Evolutionary conservation across 2,329 filamentous ascomycete species (phyloP).

Genomic region (Penicillium sp.): DNA sequence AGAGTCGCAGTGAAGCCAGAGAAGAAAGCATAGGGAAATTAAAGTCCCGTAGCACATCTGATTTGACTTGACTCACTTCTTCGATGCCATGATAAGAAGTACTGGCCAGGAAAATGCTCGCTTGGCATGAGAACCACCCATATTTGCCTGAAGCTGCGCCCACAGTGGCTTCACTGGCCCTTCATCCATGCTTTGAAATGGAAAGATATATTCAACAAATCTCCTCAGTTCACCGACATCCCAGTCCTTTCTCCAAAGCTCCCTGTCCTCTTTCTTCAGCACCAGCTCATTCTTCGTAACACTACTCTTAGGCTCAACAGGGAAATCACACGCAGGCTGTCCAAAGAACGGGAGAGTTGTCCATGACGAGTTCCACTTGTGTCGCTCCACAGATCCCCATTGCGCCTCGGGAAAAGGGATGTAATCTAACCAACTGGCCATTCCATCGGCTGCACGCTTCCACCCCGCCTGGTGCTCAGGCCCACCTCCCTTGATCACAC

Average conservation of each 20-base stretch:
- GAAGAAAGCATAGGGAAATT: no score
- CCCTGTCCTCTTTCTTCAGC: neutral
- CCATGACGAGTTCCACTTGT: neutral
- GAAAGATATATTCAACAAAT: neutral
- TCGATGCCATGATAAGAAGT: neutral
- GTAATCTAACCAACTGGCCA: neutral
- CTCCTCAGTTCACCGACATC: neutral
- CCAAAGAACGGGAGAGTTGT: neutral
- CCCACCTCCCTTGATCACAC: neutral
- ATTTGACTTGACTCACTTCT: neutral
- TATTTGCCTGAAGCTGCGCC: neutral
- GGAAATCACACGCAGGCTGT: neutral
- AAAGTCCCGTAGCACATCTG: no score
- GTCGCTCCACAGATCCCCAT: neutral
- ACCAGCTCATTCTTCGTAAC: neutral
- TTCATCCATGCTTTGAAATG: neutral
- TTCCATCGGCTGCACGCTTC: neutral
- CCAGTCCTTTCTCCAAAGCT: neutral
- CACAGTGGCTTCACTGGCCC: neutral
- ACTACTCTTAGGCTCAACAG: neutral
- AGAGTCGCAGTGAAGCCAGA: no score
- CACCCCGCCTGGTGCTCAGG: neutral
- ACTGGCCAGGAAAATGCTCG: neutral
- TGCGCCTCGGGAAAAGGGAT: neutral
- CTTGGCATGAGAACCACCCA: neutral